Percentiles rank a stretch among this genome's conserved stretches.
phyloP scores from a whole-genome alignment of 2,329 filamentous ascomycete genomes.

The Pseudocercospora fuligena region DNA sequence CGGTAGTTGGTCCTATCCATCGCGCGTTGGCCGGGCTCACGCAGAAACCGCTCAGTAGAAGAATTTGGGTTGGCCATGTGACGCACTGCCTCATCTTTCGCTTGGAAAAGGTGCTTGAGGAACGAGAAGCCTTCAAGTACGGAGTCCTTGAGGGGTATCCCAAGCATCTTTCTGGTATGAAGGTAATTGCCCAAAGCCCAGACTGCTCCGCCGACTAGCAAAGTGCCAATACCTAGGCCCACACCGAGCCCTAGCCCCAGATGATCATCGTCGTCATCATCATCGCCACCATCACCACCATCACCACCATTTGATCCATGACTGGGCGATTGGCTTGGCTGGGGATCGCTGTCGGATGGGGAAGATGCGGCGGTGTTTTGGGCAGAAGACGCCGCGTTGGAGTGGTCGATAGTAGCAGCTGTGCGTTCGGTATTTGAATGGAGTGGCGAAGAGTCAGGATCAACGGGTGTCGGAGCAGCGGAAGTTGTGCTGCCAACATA shows the following conservation, averaged over 20 bases:
- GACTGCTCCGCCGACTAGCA: neutral
- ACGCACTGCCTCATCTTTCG: neutral
- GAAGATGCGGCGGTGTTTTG: neutral
- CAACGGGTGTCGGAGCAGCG: no score
- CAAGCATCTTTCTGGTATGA: neutral
- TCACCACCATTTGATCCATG: neutral
- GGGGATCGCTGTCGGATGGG: neutral
- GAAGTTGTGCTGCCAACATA: no score
- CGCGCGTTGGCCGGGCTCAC: neutral
- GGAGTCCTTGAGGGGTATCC: neutral
- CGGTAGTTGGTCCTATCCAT: neutral
- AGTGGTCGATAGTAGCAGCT: neutral
- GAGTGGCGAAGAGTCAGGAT: no score
- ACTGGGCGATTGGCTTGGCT: neutral
- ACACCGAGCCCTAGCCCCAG: neutral
- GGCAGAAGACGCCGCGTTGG: neutral
- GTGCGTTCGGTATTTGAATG: neutral
- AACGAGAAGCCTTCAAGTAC: neutral
- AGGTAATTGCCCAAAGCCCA: neutral
- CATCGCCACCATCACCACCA: no score
- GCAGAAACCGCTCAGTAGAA: neutral
- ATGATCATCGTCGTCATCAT: neutral
- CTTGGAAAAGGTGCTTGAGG: neutral
- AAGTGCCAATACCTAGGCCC: neutral
- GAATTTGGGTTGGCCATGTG: neutral